A percentile compares a stretch with the other conserved stretches of the same genome.
Conservation (phyloP, 1,284 basidiomycete species). For the Vanrija pseudolonga region DNA sequence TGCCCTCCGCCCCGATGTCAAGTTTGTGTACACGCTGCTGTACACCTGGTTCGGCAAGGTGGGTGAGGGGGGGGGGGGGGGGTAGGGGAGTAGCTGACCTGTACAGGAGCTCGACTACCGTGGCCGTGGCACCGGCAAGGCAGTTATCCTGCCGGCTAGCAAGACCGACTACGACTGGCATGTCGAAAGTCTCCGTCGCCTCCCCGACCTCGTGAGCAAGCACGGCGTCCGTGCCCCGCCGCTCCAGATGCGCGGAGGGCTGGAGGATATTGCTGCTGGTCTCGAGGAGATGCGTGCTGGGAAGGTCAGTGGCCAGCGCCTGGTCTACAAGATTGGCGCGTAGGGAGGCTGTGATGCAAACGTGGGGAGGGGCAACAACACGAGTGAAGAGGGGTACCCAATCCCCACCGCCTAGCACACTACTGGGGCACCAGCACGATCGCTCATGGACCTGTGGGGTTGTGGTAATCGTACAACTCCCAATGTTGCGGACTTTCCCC, state of each 20-base stretch:
- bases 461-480: too few relatives aligned
- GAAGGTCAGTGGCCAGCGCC: slow-evolving; percentile 14
- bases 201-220: slow-evolving; percentile 23
- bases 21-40: slow-evolving; percentile 30
- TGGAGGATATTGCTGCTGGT: slow-evolving; percentile 27
- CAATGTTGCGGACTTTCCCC: too few relatives aligned
- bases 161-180: slow-evolving; percentile 23
- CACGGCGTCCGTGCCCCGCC: slow-evolving; percentile 31
- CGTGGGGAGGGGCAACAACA: too few relatives aligned
- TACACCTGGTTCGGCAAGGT: slow-evolving; percentile 35
- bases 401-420: too few relatives aligned
- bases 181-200: slow-evolving; percentile 18
- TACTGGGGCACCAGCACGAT: too few relatives aligned
- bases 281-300: slow-evolving; percentile 21
- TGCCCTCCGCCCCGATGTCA: slow-evolving; percentile 23
- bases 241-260: slow-evolving; percentile 19
- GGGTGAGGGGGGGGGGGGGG: too few relatives aligned
- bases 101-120: too few relatives aligned
- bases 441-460: too few relatives aligned
- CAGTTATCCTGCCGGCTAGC: too few relatives aligned
- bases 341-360: neutral
- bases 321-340: slow-evolving; percentile 12
- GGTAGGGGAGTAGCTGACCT: too few relatives aligned
- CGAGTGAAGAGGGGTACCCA: too few relatives aligned
- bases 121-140: too few relatives aligned